phyloP scores from a whole-genome alignment of 2,329 filamentous ascomycete species.

The Aspergillus jensenii region DNA sequence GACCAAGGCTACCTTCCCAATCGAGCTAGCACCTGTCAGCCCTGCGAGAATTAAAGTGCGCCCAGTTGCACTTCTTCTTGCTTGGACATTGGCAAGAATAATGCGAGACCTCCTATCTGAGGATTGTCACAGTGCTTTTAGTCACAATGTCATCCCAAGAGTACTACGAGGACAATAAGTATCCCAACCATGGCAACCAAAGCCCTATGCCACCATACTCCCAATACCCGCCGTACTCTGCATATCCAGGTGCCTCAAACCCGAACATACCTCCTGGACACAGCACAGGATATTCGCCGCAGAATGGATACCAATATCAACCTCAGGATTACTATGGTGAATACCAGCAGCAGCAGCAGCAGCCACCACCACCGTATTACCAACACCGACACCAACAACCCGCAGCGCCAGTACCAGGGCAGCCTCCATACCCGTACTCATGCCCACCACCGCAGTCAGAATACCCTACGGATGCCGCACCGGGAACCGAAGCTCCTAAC shows the following conservation, averaged over 20 bases:
- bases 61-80: background rate
- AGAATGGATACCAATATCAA: background rate
- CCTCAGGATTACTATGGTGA: background rate
- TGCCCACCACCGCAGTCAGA: background rate
- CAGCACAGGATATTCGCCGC: background rate
- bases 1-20: background rate
- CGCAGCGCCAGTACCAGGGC: background rate
- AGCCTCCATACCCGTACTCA: background rate
- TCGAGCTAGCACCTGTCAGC: constrained; percentile 1
- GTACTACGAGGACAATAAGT: background rate
- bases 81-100: background rate
- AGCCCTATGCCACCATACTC: background rate
- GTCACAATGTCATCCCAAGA: constrained; percentile 1
- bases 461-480: constrained; percentile 24
- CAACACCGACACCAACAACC: background rate
- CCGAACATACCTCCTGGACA: too few species aligned
- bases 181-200: background rate
- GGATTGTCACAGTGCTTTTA: background rate
- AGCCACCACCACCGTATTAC: background rate
- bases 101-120: background rate
- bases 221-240: background rate
- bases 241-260: background rate
- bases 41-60: background rate
- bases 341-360: background rate
- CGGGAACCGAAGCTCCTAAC: constrained; percentile 1